phyloP scores from a whole-genome alignment of 768 basidiomycete genomes.

The Suillus bovinus region DNA sequence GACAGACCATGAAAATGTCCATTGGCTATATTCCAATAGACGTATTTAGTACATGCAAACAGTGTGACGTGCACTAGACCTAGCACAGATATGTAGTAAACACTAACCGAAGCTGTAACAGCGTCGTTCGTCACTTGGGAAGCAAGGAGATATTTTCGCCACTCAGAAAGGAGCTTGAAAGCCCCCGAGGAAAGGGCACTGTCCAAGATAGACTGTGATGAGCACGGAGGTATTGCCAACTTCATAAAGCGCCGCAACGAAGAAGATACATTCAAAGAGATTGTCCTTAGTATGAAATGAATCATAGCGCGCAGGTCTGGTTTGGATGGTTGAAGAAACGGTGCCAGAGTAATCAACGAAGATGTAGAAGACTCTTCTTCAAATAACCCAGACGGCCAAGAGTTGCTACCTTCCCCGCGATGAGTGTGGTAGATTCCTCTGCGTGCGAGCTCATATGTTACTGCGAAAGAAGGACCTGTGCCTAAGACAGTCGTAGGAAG shows the following conservation, averaged over 20 bases:
- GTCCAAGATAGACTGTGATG: constrained; percentile 21
- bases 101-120: constrained; percentile 30
- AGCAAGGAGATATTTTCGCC: constrained; percentile 15
- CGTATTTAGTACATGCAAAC: constrained; percentile 22
- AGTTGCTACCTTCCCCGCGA: not conserved
- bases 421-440: constrained; percentile 21
- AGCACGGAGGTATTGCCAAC: constrained; percentile 12
- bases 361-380: constrained; percentile 53
- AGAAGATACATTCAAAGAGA: constrained; percentile 14
- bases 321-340: constrained; percentile 27
- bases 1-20: constrained; percentile 48
- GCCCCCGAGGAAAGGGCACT: constrained; percentile 17
- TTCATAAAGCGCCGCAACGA: constrained; percentile 26
- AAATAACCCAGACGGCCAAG: constrained; percentile 40
- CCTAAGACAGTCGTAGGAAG: constrained; percentile 37
- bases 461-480: constrained; percentile 11
- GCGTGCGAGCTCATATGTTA: constrained; percentile 25
- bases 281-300: constrained; percentile 28
- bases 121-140: constrained; percentile 5
- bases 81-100: constrained; percentile 15
- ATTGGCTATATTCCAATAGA: constrained; percentile 43
- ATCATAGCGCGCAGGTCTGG: constrained; percentile 22
- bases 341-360: constrained; percentile 40
- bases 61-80: constrained; percentile 16
- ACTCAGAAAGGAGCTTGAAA: constrained; percentile 16